Base-by-base conservation (phyloP, 2,329 filamentous ascomycete genomes). In the Cercospora beticola region DNA sequence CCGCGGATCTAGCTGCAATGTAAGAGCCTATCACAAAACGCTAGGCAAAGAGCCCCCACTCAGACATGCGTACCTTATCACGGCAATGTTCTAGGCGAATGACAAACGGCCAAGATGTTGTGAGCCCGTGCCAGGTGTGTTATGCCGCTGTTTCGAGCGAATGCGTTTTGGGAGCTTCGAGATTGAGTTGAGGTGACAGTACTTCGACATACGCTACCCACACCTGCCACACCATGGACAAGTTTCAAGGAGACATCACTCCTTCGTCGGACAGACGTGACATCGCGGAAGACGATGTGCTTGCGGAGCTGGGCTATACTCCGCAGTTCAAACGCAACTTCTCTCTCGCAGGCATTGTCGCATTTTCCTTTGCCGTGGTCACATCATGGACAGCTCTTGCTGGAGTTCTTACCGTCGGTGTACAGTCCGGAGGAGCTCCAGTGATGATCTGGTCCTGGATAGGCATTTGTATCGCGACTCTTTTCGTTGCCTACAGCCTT, bases 391-490 rank as follows among this genome's bases (percentile, higher is more conserved):
- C 84, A 33, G 86, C 86, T 4, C 76, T 88, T 2, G 83, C 83
- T 57, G 86, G 86, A 40, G 84, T 86, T 0, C 81, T 88, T 52
- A 85, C 86, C 62, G 82, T 87, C 33, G 86, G 86, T 5, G 83
- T 87, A 10, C 82, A 83, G 66, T 82, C 84, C 40, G 86, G 86
- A 14, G 86, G 86, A 1, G 85, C 86, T 3, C 85, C 86, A 0
- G 85, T 88, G 52, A 88, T 88, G 84, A 81, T 88, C 6, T 88
- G 84, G 78, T 83, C 83, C 52, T 88, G 85, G 82, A 75, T 88
- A 23, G 85, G 81, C 4, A 83, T 87, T 26, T 85, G 84, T 68
- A 60, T 83, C 9, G 78, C 84, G 21, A 83, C 84, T 1, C 76
- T 88, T 12, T 81, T 83, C 7, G 86, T 88, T 5, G 86, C 85